Percentiles rank a stretch among this genome's conserved stretches.
Conservation (phyloP, 805 yeast species). For the Pichia rugopelliculosa region DNA sequence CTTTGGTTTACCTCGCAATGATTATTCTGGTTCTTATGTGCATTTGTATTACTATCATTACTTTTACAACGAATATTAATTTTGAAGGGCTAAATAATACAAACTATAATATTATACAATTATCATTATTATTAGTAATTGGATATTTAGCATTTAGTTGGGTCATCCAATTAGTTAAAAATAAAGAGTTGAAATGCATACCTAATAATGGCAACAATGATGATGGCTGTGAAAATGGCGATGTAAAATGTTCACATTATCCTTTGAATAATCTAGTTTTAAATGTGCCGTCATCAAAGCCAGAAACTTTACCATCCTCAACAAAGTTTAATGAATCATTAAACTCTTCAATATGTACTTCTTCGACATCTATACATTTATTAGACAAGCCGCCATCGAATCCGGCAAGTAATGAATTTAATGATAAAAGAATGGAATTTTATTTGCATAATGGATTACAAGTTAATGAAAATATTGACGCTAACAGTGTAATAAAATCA, state of each 20-base stretch:
- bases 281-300: too few species aligned
- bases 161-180: background rate
- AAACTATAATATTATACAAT: background rate
- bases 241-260: too few species aligned
- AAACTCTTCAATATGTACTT: too few species aligned
- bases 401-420: background rate
- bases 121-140: background rate
- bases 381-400: too few species aligned
- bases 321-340: background rate
- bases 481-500: background rate
- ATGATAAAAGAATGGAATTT: conserved; percentile 1
- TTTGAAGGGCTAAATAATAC: conserved; percentile 4
- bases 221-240: too few species aligned
- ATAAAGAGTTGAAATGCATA: background rate
- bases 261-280: too few species aligned
- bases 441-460: conserved; percentile 1
- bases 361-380: too few species aligned
- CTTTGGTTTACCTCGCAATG: background rate
- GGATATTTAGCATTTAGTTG: background rate
- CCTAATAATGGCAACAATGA: background rate
- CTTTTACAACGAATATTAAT: conserved; percentile 1
- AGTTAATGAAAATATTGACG: background rate
- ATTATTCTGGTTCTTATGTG: background rate
- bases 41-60: background rate
- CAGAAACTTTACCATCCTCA: too few species aligned